Evolutionary conservation across 129 eudicot genomes (phyloP).

Genomic region (Arctium lappa): DNA sequence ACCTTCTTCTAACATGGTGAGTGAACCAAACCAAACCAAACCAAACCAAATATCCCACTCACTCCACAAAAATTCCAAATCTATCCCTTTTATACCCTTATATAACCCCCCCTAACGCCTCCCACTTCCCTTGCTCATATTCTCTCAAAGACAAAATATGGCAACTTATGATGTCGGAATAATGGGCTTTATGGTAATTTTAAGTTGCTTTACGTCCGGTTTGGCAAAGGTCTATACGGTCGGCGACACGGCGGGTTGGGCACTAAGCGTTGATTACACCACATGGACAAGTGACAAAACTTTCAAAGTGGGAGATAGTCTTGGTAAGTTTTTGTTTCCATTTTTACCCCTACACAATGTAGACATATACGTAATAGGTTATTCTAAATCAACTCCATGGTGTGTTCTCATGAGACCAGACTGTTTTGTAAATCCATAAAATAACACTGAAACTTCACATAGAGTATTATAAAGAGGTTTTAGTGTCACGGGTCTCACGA

Average conservation of each 20-base stretch:
- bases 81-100: slow-evolving; percentile 5
- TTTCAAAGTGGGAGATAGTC: slow-evolving; percentile 54
- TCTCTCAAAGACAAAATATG: slow-evolving; percentile 17
- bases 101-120: slow-evolving; percentile 12
- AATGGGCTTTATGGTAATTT: slow-evolving; percentile 10
- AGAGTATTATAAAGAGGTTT: no score
- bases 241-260: slow-evolving; percentile 67
- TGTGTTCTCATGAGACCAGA: no score
- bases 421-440: no score
- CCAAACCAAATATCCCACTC: slow-evolving; percentile 26
- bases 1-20: slow-evolving; percentile 8
- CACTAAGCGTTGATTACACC: slow-evolving; percentile 44
- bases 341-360: neutral
- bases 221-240: slow-evolving; percentile 55
- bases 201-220: slow-evolving; percentile 8
- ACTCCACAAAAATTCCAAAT: slow-evolving; percentile 1
- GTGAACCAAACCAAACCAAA: slow-evolving; percentile 25
- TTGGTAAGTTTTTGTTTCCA: slow-evolving; percentile 36
- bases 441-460: no score
- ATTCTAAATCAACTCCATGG: neutral
- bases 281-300: slow-evolving; percentile 60
- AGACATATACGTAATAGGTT: neutral
- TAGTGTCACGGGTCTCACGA: no score
- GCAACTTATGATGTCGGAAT: slow-evolving; percentile 5
- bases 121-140: neutral